Evolutionary conservation across 2,329 filamentous ascomycete species (phyloP), one percentile per base, ranked within the genome.

Genomic region (Myriangium duriaei): DNA sequence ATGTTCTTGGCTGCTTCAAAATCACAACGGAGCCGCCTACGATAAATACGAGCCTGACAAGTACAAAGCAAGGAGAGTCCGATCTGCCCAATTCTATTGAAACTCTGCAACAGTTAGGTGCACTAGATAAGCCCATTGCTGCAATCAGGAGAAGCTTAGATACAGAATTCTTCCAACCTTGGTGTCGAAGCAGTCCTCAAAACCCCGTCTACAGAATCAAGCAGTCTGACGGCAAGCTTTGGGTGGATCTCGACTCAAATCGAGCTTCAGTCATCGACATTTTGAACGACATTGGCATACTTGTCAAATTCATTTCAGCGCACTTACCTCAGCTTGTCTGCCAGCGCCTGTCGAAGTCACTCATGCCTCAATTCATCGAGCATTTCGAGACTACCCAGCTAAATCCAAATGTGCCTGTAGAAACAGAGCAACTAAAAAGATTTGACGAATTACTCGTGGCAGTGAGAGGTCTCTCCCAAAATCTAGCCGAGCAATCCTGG

Each of bases 301-400:
- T 72, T 9, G 57, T 74, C 4, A 57, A 61, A 7, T 77, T 71
- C 45, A 48, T 79, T 11, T 60, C 60, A 33, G 58, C 60, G 4
- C 58, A 59, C 11, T 56, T 79, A 5, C 73, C 74, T 5, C 40
- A 54, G 15, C 55, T 59, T 2, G 56, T 76, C 10, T 55, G 61
- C 5, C 46, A 56, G 5, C 67, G 73, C 1, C 61, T 95, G 1
- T 81, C 81, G 0, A 64, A 70, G 10, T 70, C 74, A 6, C 72
- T 95, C 54, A 72, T 94, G 56, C 76, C 77, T 0, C 67, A 72
- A 28, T 59, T 94, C 7, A 69, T 79, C 6, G 68, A 74, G 4
- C 72, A 74, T 14, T 67, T 95, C 9, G 78, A 85, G 29, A 71
- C 71, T 4, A 66, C 71, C 4, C 93, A 85, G 79, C 69, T 98